These are phyloP conservation scores for Calamus simplicifolius DNA, from an alignment of 176 grass and related monocot species.

Conservation along the genomic window DNA sequence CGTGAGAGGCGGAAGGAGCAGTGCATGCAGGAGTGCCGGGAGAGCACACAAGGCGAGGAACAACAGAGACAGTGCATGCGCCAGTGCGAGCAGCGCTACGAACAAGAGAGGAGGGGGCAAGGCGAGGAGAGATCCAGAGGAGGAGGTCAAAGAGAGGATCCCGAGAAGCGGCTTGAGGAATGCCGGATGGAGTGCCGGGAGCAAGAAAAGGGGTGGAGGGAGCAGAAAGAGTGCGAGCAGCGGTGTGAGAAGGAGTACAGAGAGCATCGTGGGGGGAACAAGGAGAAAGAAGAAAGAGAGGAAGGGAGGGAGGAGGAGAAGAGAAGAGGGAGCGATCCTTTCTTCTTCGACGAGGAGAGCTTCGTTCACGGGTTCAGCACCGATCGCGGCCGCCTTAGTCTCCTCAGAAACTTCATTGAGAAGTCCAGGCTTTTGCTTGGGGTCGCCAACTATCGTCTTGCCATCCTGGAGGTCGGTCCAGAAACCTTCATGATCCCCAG, in stretches of 20 bases:
- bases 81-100: not conserved
- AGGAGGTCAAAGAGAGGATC: no score
- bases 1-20: slow-evolving; percentile 10
- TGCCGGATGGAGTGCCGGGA: not conserved
- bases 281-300: not conserved
- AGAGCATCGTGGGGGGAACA: no score
- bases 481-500: slow-evolving; percentile 52
- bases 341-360: slow-evolving; percentile 45
- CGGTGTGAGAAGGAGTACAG: no score
- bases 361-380: slow-evolving; percentile 26
- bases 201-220: not conserved
- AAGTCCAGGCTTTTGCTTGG: slow-evolving; percentile 49
- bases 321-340: slow-evolving; percentile 25
- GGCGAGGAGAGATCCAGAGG: no score
- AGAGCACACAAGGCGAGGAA: slow-evolving; percentile 10
- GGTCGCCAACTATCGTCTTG: slow-evolving; percentile 66
- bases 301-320: not conserved
- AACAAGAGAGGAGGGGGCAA: no score
- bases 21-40: slow-evolving; percentile 22
- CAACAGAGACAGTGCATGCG: slow-evolving; percentile 6
- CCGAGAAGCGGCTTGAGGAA: not conserved
- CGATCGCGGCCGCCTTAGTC: slow-evolving; percentile 39
- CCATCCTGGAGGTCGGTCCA: slow-evolving; percentile 39
- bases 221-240: not conserved
- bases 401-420: slow-evolving; percentile 43